These are phyloP conservation scores for Metarhizium sp. DNA, from an alignment of 2,329 filamentous ascomycete genomes.

Conservation along the genomic window DNA sequence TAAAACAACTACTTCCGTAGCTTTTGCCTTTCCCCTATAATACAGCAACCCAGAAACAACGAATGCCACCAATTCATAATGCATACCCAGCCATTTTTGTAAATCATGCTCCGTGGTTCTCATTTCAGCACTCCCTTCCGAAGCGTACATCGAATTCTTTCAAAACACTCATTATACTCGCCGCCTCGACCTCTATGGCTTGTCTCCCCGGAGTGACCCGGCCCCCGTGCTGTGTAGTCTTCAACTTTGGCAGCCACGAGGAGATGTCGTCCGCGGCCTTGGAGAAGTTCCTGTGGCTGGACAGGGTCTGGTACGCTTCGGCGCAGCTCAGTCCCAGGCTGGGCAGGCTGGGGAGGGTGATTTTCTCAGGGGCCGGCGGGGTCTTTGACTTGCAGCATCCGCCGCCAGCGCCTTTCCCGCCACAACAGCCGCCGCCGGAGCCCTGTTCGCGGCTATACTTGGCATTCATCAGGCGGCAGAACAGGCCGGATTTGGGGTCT, in stretches of 20 bases:
- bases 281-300: slow-evolving; percentile 67
- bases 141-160: slow-evolving; percentile 74
- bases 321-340: slow-evolving; percentile 61
- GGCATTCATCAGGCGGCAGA: slow-evolving; percentile 73
- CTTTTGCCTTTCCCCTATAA: neutral
- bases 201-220: slow-evolving; percentile 30
- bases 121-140: slow-evolving; percentile 32
- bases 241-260: slow-evolving; percentile 67
- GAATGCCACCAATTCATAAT: neutral
- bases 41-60: neutral
- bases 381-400: slow-evolving; percentile 51
- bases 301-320: slow-evolving; percentile 69
- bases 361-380: slow-evolving; percentile 22
- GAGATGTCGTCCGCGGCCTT: slow-evolving; percentile 63
- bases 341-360: slow-evolving; percentile 25
- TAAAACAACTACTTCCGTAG: neutral
- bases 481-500: slow-evolving; percentile 71
- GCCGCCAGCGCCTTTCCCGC: slow-evolving; percentile 47
- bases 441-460: slow-evolving; percentile 39
- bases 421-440: slow-evolving; percentile 46
- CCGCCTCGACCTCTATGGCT: slow-evolving; percentile 71
- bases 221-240: slow-evolving; percentile 39
- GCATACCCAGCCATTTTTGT: neutral
- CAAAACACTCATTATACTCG: slow-evolving; percentile 77
- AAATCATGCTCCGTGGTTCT: neutral